A percentile compares a stretch with the other conserved stretches of the same genome.
Conservation (phyloP, 805 yeast genomes). For the Nematodospora valgi region DNA sequence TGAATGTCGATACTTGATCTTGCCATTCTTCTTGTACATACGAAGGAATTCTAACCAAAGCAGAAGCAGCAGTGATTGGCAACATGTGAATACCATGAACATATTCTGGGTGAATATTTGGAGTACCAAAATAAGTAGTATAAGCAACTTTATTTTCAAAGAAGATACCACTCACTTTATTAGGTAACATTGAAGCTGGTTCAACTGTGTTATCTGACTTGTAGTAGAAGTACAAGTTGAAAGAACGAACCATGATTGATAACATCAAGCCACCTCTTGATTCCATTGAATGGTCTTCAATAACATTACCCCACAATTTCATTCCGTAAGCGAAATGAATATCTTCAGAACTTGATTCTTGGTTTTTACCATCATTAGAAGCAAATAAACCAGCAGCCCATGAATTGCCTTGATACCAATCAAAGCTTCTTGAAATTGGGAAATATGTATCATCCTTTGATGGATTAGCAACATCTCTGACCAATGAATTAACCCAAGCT, state of each 20-base stretch:
- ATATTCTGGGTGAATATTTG: constrained; percentile 42
- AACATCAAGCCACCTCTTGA: constrained; percentile 59
- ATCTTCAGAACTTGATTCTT: constrained; percentile 74
- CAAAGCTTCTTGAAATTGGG: constrained; percentile 72
- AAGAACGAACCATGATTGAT: constrained; percentile 52
- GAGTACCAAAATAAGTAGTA: constrained; percentile 67
- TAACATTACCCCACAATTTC: constrained; percentile 63
- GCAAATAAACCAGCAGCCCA: constrained; percentile 73
- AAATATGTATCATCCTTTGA: constrained; percentile 51
- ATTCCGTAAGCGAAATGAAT: constrained; percentile 67
- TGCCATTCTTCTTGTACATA: constrained; percentile 66
- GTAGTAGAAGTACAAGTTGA: constrained; percentile 54
- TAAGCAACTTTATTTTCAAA: constrained; percentile 72
- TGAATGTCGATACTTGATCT: constrained; percentile 42
- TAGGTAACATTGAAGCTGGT: constrained; percentile 51
- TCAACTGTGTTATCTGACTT: constrained; percentile 49
- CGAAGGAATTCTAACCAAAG: constrained; percentile 50
- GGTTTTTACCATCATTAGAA: constrained; percentile 71
- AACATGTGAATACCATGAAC: constrained; percentile 78
- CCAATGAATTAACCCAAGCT: constrained; percentile 56
- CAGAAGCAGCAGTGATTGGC: constrained; percentile 69
- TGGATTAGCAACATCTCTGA: constrained; percentile 71
- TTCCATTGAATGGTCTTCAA: constrained; percentile 54
- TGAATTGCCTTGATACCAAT: constrained; percentile 75
- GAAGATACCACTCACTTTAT: constrained; percentile 68